Base-by-base conservation (phyloP, 805 yeast genomes). In the Metschnikowia peoriensis region DNA sequence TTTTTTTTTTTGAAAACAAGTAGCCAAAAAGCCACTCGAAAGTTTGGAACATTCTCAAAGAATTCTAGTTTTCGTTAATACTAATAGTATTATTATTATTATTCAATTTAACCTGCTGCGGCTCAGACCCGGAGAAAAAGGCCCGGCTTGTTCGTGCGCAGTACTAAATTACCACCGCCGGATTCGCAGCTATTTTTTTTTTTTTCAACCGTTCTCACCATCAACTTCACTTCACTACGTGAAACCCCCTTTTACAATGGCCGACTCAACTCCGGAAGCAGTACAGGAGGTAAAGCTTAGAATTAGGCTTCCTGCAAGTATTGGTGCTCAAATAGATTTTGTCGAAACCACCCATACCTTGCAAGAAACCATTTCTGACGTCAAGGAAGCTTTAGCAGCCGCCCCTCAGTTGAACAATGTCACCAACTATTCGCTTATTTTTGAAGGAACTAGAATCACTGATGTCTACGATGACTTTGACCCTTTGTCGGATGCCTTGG, bases 351-450 rank as follows among this genome's bases (percentile, higher is more conserved):
- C 69, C 37, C 67, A 71, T 27, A 59, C 68, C 32, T 54, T 59
- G 65, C 66, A 52, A 45, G 90, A 84, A 55, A 66, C 84, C 16
- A 62, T 87, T 46, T 69, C 76, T 42, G 88, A 85, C 50, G 73
- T 89, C 46, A 77, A 73, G 55, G 83, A 82, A 62, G 77, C 86
- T 14, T 68, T 89, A 46, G 69, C 77, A n/a, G 68, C 82, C n/a
- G 68, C 82, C 32, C 81, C 86, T 9, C 73, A 75, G 28, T 79
- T 86, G 41, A 77, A 77, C 59, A 85, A 82, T 46, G 76, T 79
- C 60, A 85, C 96, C 32, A 79, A 83, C 58, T 89, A 81, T 63
- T 68, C 76, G 3, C 71, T 88, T 17, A 64, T 61, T 41, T 64
- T 63, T 41, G 65, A 71, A 7, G 78, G 73, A 22, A 59, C 62